Evolutionary conservation across 352 stramenopile genomes (phyloP).

Genomic region (Phytopythium helicoides): DNA sequence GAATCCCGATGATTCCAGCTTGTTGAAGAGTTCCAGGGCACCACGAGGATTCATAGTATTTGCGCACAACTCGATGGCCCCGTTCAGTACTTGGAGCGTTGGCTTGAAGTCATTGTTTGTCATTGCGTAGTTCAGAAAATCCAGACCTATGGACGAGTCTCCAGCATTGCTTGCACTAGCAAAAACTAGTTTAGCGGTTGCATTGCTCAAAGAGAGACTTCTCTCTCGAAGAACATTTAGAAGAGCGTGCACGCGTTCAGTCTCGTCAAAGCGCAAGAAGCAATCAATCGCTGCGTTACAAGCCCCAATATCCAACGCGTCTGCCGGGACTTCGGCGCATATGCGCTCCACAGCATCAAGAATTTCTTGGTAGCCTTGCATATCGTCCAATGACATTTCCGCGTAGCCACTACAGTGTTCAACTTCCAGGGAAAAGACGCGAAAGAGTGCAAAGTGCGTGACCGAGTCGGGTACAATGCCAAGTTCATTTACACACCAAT

Average conservation of each 20-base stretch:
- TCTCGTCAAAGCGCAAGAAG: conserved; percentile 47
- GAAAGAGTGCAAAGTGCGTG: conserved; percentile 54
- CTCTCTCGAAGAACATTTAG: conserved; percentile 62
- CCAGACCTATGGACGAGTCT: conserved; percentile 46
- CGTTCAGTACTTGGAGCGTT: conserved; percentile 45
- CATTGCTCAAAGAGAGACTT: conserved; percentile 34
- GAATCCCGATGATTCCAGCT: conserved; percentile 35
- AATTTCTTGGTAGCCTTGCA: conserved; percentile 10
- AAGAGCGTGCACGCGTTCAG: conserved; percentile 42
- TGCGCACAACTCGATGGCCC: conserved; percentile 47
- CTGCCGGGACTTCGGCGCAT: conserved; percentile 33
- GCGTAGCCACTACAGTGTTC: conserved; percentile 10
- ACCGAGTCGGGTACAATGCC: conserved; percentile 20
- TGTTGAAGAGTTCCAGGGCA: conserved; percentile 49
- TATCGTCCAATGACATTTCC: background rate
- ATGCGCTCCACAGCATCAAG: conserved; percentile 39
- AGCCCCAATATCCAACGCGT: conserved; percentile 41
- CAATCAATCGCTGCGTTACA: conserved; percentile 71
- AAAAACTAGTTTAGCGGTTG: conserved; percentile 62
- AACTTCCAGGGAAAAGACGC: conserved; percentile 44
- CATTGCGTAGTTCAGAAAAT: conserved; percentile 67
- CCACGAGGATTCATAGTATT: conserved; percentile 41
- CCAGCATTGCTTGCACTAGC: conserved; percentile 39
- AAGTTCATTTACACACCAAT: conserved; percentile 28
- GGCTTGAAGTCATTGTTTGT: conserved; percentile 31